Conservation (phyloP, 176 grass and related monocot species). For the Chrysopogon serrulatus region DNA sequence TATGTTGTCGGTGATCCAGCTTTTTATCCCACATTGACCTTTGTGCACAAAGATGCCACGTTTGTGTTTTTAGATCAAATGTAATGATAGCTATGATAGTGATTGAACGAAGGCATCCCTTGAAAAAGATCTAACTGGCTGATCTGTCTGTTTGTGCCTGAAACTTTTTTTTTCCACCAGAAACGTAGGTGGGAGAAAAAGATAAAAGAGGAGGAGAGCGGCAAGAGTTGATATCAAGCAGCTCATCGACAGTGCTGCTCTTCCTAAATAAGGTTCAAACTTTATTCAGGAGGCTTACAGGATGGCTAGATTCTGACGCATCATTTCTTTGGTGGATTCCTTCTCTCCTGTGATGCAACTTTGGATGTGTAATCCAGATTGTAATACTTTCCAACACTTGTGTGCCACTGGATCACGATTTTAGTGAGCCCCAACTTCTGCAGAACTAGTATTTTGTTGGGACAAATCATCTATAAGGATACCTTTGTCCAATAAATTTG, state of each 20-base stretch:
- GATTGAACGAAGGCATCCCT: background rate
- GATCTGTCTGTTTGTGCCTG: background rate
- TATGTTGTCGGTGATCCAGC: too few relatives aligned
- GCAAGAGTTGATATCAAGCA: slow-evolving; percentile 23
- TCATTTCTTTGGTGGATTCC: background rate
- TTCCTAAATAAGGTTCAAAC: slow-evolving; percentile 28
- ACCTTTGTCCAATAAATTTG: background rate
- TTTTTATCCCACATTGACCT: too few relatives aligned
- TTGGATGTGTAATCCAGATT: background rate
- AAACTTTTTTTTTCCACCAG: slow-evolving; percentile 36
- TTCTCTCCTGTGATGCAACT: background rate
- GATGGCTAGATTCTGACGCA: background rate
- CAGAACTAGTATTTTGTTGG: background rate
- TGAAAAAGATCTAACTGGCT: background rate
- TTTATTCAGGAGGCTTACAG: background rate
- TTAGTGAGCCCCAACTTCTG: background rate
- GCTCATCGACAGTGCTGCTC: background rate
- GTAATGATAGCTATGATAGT: background rate
- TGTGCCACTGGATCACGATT: background rate
- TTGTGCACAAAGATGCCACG: too few relatives aligned
- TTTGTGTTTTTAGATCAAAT: slow-evolving; percentile 1
- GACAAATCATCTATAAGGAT: background rate
- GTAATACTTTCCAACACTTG: background rate
- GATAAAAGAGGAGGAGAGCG: slow-evolving; percentile 78
- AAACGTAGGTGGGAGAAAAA: slow-evolving; percentile 91